A percentile compares a stretch with the other conserved stretches of the same genome.
Evolutionary conservation across 2,329 filamentous ascomycete genomes (phyloP).

Genomic region (Cadophora gregata): DNA sequence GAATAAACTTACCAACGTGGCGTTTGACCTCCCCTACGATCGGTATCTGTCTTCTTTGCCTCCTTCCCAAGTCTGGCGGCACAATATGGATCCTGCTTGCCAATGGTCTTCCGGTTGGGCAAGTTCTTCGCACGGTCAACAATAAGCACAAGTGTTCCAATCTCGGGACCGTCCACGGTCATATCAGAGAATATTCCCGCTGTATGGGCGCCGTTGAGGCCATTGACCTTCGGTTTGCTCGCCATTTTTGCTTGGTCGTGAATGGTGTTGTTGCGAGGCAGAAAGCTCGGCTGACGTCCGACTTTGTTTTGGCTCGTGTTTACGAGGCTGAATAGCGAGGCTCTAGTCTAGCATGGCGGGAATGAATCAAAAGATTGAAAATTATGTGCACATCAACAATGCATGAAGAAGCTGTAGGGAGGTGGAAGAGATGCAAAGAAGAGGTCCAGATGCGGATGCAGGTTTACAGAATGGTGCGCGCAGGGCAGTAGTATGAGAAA

Average conservation of each 20-base stretch:
- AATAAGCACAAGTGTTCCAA: slow-evolving; percentile 90
- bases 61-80: slow-evolving; percentile 93
- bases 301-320: slow-evolving; percentile 25
- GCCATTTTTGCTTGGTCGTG: slow-evolving; percentile 49
- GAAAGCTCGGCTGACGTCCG: slow-evolving; percentile 16
- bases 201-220: slow-evolving; percentile 73
- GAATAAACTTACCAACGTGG: slow-evolving; percentile 78
- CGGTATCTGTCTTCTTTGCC: slow-evolving; percentile 95
- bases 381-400: slow-evolving; percentile 17
- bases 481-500: neutral
- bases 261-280: slow-evolving; percentile 22
- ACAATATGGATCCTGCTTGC: slow-evolving; percentile 98
- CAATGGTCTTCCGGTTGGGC: slow-evolving; percentile 95
- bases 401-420: slow-evolving; percentile 17
- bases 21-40: slow-evolving; percentile 92
- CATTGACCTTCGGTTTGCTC: slow-evolving; percentile 58
- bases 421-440: slow-evolving; percentile 12
- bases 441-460: slow-evolving; percentile 8
- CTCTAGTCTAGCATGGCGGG: slow-evolving; percentile 38
- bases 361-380: slow-evolving; percentile 18
- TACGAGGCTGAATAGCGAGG: slow-evolving; percentile 28
- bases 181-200: slow-evolving; percentile 95
- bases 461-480: neutral
- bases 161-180: slow-evolving; percentile 88
- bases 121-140: slow-evolving; percentile 96